A percentile compares a stretch with the other conserved stretches of the same genome.
These are phyloP conservation scores for Ostreobium quekettii DNA, from an alignment of 139 green algal genomes.

Conservation along the genomic window DNA sequence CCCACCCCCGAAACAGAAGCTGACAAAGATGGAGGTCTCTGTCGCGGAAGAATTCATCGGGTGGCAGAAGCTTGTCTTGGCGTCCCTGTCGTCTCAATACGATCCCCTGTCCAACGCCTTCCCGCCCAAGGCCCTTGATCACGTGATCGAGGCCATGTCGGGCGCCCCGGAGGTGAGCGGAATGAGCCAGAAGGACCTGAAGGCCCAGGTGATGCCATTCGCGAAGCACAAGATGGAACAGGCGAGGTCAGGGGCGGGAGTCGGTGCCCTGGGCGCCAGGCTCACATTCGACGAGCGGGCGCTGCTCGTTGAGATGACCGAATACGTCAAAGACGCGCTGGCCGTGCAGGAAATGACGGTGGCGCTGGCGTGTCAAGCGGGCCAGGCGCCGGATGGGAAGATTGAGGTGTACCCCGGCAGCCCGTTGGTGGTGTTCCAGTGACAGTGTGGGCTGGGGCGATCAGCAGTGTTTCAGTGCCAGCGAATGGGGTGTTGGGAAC, in stretches of 20 bases:
- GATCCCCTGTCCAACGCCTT: slow-evolving; percentile 10
- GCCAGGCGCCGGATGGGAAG: background rate
- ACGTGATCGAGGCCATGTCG: slow-evolving; percentile 1
- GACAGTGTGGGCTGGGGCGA: no score
- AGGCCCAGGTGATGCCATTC: slow-evolving; percentile 82
- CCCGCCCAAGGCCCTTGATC: background rate
- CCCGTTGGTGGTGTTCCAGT: slow-evolving; percentile 3
- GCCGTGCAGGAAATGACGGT: slow-evolving; percentile 21
- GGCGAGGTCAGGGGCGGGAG: slow-evolving; percentile 28
- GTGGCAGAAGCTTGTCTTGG: slow-evolving; percentile 62
- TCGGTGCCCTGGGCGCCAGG: slow-evolving; percentile 16
- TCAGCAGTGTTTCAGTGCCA: no score
- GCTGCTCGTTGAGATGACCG: slow-evolving; percentile 60
- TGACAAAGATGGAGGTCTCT: slow-evolving; percentile 46
- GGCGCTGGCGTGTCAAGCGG: no score
- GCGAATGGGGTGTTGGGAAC: no score
- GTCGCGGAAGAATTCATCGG: slow-evolving; percentile 70
- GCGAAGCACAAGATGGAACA: slow-evolving; percentile 82
- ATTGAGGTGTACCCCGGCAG: slow-evolving; percentile 12
- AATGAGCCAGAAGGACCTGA: slow-evolving; percentile 63
- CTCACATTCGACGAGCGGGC: slow-evolving; percentile 71
- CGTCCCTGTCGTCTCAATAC: slow-evolving; percentile 14
- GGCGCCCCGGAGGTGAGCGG: slow-evolving; percentile 12
- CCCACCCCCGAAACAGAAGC: slow-evolving; percentile 26
- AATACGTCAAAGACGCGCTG: slow-evolving; percentile 56